Conservation (phyloP, 352 stramenopile genomes). For the Globisporangium cylindrosporum region DNA sequence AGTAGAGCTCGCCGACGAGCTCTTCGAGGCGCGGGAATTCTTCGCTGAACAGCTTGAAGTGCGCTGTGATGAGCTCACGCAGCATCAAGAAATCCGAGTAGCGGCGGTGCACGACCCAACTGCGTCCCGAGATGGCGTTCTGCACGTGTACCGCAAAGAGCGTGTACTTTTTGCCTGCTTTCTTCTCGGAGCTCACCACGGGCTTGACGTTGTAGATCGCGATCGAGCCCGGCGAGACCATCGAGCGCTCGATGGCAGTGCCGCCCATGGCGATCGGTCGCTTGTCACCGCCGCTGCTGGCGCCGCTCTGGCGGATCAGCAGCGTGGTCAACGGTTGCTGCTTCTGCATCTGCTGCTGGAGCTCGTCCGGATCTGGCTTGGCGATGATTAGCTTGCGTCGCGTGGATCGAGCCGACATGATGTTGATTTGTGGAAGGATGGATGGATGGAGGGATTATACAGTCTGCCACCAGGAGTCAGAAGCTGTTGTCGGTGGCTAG, state of each 20-base stretch:
- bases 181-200: slow-evolving; percentile 27
- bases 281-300: slow-evolving; percentile 30
- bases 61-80: slow-evolving; percentile 41
- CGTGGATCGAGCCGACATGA: slow-evolving; percentile 16
- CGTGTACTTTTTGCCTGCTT: slow-evolving; percentile 38
- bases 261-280: slow-evolving; percentile 51
- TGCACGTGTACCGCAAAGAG: slow-evolving; percentile 67
- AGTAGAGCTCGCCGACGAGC: slow-evolving; percentile 54
- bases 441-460: neutral
- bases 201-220: slow-evolving; percentile 62
- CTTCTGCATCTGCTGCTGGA: slow-evolving; percentile 15
- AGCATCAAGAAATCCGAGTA: slow-evolving; percentile 69
- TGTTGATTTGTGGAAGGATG: neutral
- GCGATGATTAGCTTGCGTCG: slow-evolving; percentile 19
- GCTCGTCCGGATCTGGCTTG: slow-evolving; percentile 16
- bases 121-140: slow-evolving; percentile 68
- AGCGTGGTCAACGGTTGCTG: slow-evolving; percentile 30
- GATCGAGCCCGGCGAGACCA: slow-evolving; percentile 55
- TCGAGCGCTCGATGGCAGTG: slow-evolving; percentile 61
- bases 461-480: neutral
- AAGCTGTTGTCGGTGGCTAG: slow-evolving; percentile 6
- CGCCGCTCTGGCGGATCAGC: slow-evolving; percentile 31
- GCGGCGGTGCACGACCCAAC: slow-evolving; percentile 65
- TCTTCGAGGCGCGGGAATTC: slow-evolving; percentile 48
- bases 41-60: slow-evolving; percentile 54